phyloP scores from a whole-genome alignment of 441 rosid genomes.

The Gossypium schwendimanii region DNA sequence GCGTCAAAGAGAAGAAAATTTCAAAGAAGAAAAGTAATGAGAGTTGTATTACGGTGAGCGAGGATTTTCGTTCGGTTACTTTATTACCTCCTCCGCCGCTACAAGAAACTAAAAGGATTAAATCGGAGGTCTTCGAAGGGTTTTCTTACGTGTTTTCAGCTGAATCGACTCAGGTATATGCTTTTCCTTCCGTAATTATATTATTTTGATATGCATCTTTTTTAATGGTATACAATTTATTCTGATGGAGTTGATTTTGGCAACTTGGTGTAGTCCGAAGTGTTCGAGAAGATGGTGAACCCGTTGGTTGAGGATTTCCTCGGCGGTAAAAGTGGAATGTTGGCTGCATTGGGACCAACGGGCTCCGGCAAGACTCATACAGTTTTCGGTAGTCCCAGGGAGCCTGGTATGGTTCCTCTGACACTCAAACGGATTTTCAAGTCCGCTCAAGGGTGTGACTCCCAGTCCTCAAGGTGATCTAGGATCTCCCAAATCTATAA shows the following conservation, averaged over 20 bases:
- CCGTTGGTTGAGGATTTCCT: constrained; percentile 75
- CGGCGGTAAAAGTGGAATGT: constrained; percentile 67
- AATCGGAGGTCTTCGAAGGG: constrained; percentile 69
- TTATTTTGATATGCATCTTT: neutral
- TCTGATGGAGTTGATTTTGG: neutral
- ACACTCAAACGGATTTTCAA: constrained; percentile 55
- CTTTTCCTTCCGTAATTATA: neutral
- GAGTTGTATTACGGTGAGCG: constrained; percentile 40
- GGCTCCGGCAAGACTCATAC: constrained; percentile 96
- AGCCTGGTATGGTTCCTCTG: constrained; percentile 79
- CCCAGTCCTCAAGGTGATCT: constrained; percentile 33
- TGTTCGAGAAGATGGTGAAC: constrained; percentile 46
- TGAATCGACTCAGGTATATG: constrained; percentile 59
- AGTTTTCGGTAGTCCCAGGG: constrained; percentile 57
- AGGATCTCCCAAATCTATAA: neutral
- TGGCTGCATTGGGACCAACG: constrained; percentile 84
- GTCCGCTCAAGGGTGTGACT: constrained; percentile 12
- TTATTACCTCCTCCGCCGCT: constrained; percentile 51
- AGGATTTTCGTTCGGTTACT: constrained; percentile 54
- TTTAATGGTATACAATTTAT: neutral
- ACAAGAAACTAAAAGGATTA: constrained; percentile 60
- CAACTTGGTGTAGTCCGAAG: constrained; percentile 37
- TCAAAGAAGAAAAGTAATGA: constrained; percentile 35
- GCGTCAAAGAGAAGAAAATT: constrained; percentile 18
- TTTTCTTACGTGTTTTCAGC: constrained; percentile 64